These are phyloP conservation scores for Penicillium riverlandense DNA, from an alignment of 495 filamentous ascomycete genomes.

Conservation along the genomic window DNA sequence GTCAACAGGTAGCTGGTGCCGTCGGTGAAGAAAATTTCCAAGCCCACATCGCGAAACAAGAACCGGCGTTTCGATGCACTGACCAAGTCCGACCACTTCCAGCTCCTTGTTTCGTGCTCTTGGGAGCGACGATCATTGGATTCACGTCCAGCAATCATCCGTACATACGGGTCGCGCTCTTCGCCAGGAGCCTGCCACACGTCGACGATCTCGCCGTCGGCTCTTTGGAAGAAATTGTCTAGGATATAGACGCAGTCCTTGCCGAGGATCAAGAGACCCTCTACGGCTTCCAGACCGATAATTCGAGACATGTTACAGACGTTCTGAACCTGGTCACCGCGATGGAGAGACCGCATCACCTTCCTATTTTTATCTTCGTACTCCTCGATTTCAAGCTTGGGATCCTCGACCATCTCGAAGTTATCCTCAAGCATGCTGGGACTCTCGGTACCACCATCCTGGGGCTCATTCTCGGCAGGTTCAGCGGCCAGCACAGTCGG, in stretches of 20 bases:
- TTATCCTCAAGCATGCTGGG: conserved; percentile 62
- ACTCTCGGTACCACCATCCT: conserved; percentile 38
- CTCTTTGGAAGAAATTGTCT: conserved; percentile 88
- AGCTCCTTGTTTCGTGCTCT: conserved; percentile 78
- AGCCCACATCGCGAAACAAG: conserved; percentile 87
- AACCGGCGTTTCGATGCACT: conserved; percentile 97
- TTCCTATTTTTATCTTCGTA: conserved; percentile 97
- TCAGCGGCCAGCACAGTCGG: conserved; percentile 25
- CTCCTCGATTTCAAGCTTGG: conserved; percentile 70
- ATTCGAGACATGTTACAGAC: conserved; percentile 94
- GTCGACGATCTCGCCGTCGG: conserved; percentile 92
- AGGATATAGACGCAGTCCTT: conserved; percentile 89
- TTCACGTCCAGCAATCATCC: conserved; percentile 81
- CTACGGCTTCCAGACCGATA: conserved; percentile 82
- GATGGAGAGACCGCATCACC: conserved; percentile 89
- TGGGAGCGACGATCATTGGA: conserved; percentile 49
- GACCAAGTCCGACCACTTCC: conserved; percentile 90
- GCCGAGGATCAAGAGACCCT: conserved; percentile 89
- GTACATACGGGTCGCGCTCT: conserved; percentile 90
- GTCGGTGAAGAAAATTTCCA: conserved; percentile 95
- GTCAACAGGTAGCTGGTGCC: conserved; percentile 91
- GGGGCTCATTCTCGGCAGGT: conserved; percentile 12
- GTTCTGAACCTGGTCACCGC: conserved; percentile 85
- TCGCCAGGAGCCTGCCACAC: conserved; percentile 89
- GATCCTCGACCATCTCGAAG: conserved; percentile 90